phyloP scores from a whole-genome alignment of 805 yeast species.

The Ascoidea rubescens region DNA sequence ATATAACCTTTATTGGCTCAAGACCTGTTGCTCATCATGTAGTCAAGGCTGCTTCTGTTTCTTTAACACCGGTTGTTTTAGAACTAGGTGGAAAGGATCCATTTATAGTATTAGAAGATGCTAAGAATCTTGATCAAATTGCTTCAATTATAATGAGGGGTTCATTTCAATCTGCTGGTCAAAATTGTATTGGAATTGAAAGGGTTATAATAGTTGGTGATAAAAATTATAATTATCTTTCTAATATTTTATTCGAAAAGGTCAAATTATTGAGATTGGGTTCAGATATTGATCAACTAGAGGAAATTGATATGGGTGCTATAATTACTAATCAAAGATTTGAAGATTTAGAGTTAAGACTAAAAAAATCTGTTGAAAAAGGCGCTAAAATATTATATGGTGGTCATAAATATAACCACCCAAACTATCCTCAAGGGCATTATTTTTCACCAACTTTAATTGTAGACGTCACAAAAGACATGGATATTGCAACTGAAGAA shows the following conservation, averaged over 20 bases:
- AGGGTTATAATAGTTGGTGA: slow-evolving; percentile 52
- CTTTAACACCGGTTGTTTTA: slow-evolving; percentile 89
- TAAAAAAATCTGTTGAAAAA: slow-evolving; percentile 56
- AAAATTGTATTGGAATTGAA: slow-evolving; percentile 96
- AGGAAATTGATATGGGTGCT: slow-evolving; percentile 93
- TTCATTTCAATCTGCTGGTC: slow-evolving; percentile 94
- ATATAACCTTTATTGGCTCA: slow-evolving; percentile 94
- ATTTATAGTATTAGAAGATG: slow-evolving; percentile 74
- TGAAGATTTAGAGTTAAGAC: slow-evolving; percentile 46
- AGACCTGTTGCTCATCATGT: slow-evolving; percentile 87
- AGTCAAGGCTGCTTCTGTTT: slow-evolving; percentile 64
- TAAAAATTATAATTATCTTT: slow-evolving; percentile 48
- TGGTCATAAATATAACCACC: slow-evolving; percentile 71
- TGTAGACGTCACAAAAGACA: slow-evolving; percentile 61
- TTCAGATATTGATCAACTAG: slow-evolving; percentile 81
- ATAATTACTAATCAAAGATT: slow-evolving; percentile 74
- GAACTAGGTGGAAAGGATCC: slow-evolving; percentile 98
- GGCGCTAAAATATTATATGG: slow-evolving; percentile 81
- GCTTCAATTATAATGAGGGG: slow-evolving; percentile 88
- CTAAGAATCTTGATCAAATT: slow-evolving; percentile 27
- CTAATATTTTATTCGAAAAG: slow-evolving; percentile 39
- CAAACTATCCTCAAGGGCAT: slow-evolving; percentile 91
- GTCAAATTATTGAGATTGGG: slow-evolving; percentile 62
- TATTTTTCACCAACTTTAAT: slow-evolving; percentile 85
- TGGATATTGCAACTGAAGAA: slow-evolving; percentile 78